A percentile compares a stretch with the other conserved stretches of the same genome.
phyloP scores from a whole-genome alignment of 2,329 filamentous ascomycete species.

The Tetracladium maxilliforme region DNA sequence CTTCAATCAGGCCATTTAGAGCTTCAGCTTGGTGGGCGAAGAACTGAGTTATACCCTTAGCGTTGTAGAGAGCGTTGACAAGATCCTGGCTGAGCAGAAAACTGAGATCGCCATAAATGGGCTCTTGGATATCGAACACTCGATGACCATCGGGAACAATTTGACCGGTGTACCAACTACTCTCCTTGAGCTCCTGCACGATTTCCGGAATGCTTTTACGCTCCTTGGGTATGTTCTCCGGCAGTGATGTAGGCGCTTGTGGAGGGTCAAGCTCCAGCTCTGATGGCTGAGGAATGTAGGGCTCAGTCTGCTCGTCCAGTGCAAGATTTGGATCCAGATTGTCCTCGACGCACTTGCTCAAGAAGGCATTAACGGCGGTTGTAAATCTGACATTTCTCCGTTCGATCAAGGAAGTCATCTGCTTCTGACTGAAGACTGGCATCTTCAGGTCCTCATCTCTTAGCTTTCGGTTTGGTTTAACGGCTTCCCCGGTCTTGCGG shows the following conservation, averaged over 20 bases:
- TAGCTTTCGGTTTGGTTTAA: conserved; percentile 50
- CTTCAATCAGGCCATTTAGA: conserved; percentile 73
- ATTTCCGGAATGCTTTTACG: conserved; percentile 74
- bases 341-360: conserved; percentile 57
- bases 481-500: conserved; percentile 59
- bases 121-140: conserved; percentile 73
- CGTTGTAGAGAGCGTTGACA: conserved; percentile 94
- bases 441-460: conserved; percentile 73
- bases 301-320: conserved; percentile 41
- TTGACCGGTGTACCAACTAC: conserved; percentile 81
- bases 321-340: conserved; percentile 51
- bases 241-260: conserved; percentile 30
- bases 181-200: conserved; percentile 64
- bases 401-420: conserved; percentile 79
- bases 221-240: conserved; percentile 62
- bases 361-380: conserved; percentile 60
- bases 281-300: conserved; percentile 47
- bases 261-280: conserved; percentile 16
- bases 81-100: conserved; percentile 81
- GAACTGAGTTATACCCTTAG: conserved; percentile 69
- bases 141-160: conserved; percentile 88
- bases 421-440: conserved; percentile 85
- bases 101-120: conserved; percentile 69
- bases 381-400: conserved; percentile 77
- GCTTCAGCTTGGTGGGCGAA: conserved; percentile 91